A percentile compares a stretch with the other conserved stretches of the same genome.
Conservation (phyloP, 169 alveolate species). For the Eimeria tenella region DNA sequence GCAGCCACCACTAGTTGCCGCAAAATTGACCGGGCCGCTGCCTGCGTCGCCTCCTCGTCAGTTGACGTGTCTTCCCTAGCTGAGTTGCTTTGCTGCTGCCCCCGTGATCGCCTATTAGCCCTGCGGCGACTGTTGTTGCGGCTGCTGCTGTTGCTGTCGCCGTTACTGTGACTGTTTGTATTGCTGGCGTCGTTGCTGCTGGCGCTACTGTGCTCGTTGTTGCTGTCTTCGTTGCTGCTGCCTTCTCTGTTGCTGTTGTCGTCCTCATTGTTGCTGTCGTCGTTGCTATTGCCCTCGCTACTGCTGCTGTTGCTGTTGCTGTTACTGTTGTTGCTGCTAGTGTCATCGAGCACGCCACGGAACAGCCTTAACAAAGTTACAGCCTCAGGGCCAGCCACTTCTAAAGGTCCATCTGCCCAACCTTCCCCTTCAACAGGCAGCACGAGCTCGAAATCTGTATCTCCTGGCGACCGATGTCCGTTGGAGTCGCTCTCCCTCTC, state of each 20-base stretch:
- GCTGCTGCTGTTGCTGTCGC: not conserved
- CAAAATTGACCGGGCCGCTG: not conserved
- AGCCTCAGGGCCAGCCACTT: slow-evolving; percentile 11
- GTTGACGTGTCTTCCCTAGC: not conserved
- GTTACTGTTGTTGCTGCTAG: slow-evolving; percentile 30
- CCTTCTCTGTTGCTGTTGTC: not conserved
- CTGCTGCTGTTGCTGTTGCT: slow-evolving; percentile 25
- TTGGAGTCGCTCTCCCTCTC: slow-evolving; percentile 21
- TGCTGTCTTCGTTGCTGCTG: not conserved
- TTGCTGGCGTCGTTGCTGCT: slow-evolving; percentile 18
- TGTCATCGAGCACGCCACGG: slow-evolving; percentile 19
- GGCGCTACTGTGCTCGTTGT: not conserved
- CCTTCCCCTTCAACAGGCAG: not conserved
- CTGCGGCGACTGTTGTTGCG: not conserved
- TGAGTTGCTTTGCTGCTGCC: not conserved
- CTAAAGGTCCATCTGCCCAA: slow-evolving; percentile 16
- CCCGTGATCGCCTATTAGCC: not conserved
- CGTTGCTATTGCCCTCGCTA: not conserved
- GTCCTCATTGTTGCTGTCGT: not conserved
- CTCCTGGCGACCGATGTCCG: not conserved
- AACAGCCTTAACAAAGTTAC: slow-evolving; percentile 7
- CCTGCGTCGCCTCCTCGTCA: not conserved
- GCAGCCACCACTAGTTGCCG: slow-evolving; percentile 6
- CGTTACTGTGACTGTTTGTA: not conserved
- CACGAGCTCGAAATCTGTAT: slow-evolving; percentile 8